phyloP scores from a whole-genome alignment of 768 basidiomycete species.

The Galerina sulciceps region DNA sequence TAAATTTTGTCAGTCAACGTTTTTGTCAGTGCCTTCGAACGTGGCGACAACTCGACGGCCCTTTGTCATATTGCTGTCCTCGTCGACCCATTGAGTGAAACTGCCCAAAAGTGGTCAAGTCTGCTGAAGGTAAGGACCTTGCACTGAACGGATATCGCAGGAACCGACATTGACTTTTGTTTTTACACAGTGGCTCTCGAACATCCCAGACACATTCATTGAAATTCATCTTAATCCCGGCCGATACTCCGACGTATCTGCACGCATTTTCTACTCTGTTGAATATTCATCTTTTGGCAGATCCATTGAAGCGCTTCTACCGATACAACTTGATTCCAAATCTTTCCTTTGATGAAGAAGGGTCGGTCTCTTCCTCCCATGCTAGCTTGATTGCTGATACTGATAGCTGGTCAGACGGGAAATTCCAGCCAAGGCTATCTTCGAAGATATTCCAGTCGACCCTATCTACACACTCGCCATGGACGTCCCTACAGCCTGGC shows the following conservation, averaged over 20 bases:
- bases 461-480: slow-evolving; percentile 94
- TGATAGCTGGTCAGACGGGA: slow-evolving; percentile 50
- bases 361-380: slow-evolving; percentile 49
- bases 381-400: not conserved
- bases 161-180: not conserved
- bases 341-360: slow-evolving; percentile 66
- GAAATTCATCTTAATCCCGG: slow-evolving; percentile 83
- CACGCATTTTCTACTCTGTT: not conserved
- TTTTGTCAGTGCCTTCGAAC: slow-evolving; percentile 58
- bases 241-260: slow-evolving; percentile 63
- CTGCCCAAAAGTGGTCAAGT: slow-evolving; percentile 85
- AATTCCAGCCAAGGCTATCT: slow-evolving; percentile 58
- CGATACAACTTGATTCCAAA: slow-evolving; percentile 68
- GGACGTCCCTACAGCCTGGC: slow-evolving; percentile 92
- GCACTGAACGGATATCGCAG: not conserved
- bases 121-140: slow-evolving; percentile 61
- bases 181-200: slow-evolving; percentile 60
- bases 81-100: slow-evolving; percentile 84
- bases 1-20: not conserved
- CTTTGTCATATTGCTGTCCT: slow-evolving; percentile 72
- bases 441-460: slow-evolving; percentile 76
- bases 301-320: slow-evolving; percentile 94
- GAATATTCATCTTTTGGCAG: slow-evolving; percentile 38
- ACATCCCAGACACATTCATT: slow-evolving; percentile 66
- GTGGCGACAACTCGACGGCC: slow-evolving; percentile 72